Percentiles rank a stretch among this genome's conserved stretches.
Evolutionary conservation across 108 stramenopile genomes (phyloP).

Genomic region (Craspedostauros australis): DNA sequence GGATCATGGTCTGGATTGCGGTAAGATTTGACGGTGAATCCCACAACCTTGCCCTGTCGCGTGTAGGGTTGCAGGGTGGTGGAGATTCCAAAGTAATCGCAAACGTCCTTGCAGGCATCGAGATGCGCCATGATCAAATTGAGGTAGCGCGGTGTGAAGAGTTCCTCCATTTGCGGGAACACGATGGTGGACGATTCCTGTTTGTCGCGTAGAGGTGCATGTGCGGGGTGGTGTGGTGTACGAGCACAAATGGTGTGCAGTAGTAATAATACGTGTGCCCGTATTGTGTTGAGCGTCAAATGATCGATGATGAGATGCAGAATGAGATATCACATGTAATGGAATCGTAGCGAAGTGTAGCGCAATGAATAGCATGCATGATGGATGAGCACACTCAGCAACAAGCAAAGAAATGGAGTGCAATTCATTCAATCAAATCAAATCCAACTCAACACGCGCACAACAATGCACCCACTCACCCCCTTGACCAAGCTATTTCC

Average conservation of each 20-base stretch:
- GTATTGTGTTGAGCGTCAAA: neutral
- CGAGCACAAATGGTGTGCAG: neutral
- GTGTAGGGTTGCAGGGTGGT: constrained; percentile 55
- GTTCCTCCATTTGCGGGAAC: constrained; percentile 57
- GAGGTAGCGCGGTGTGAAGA: constrained; percentile 44
- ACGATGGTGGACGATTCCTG: constrained; percentile 54
- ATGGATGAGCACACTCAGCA: neutral
- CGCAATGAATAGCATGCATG: neutral
- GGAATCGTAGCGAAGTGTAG: neutral
- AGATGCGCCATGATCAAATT: constrained; percentile 66
- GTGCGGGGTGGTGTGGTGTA: neutral
- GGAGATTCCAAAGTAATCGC: constrained; percentile 71
- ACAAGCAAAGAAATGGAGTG: neutral
- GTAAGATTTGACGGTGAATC: constrained; percentile 72
- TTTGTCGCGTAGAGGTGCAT: neutral
- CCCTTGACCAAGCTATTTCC: constrained; percentile 49
- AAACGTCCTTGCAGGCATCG: constrained; percentile 84
- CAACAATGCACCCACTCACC: constrained; percentile 24
- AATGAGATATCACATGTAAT: neutral
- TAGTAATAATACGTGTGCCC: neutral
- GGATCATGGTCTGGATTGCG: constrained; percentile 48
- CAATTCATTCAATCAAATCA: neutral
- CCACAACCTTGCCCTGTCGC: constrained; percentile 25
- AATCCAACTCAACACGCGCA: no score
- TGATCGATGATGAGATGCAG: neutral